Percentiles rank a stretch among this genome's conserved stretches.
These are phyloP conservation scores for Microcyclospora tardicrescens DNA, from an alignment of 2,329 filamentous ascomycete genomes.

Conservation along the genomic window DNA sequence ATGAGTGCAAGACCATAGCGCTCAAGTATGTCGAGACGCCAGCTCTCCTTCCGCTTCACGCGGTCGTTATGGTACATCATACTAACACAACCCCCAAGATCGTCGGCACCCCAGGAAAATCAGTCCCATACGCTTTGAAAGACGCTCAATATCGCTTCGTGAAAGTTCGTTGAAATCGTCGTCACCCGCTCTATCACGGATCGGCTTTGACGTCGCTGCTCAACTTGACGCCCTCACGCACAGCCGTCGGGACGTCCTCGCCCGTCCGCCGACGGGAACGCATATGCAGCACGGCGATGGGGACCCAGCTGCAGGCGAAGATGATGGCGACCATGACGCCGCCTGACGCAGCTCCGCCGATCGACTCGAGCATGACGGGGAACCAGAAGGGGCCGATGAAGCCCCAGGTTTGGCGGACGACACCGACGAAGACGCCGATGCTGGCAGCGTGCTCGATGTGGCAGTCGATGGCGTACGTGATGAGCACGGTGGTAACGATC, in stretches of 20 bases:
- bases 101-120: too few species aligned
- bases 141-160: too few species aligned
- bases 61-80: too few species aligned
- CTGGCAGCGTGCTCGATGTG: constrained; percentile 39
- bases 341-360: constrained; percentile 25
- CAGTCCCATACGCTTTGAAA: too few species aligned
- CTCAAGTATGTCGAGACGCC: too few species aligned
- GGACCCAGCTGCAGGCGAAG: constrained; percentile 14
- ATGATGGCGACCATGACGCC: constrained; percentile 26
- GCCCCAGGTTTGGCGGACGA: constrained; percentile 42
- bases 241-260: background rate
- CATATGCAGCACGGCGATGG: constrained; percentile 14
- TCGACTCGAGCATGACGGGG: constrained; percentile 26
- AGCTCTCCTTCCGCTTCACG: too few species aligned
- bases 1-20: too few species aligned
- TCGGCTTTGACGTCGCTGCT: too few species aligned
- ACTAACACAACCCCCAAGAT: too few species aligned
- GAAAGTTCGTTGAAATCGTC: too few species aligned
- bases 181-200: too few species aligned
- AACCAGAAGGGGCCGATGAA: constrained; percentile 36
- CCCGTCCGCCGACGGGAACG: constrained; percentile 5
- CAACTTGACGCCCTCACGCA: too few species aligned
- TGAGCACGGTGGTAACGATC: constrained; percentile 46
- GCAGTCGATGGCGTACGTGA: constrained; percentile 49
- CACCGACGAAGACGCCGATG: constrained; percentile 46